Evolutionary conservation across 116 monocot species (phyloP).

Genomic region (Trichopus zeylanicus): DNA sequence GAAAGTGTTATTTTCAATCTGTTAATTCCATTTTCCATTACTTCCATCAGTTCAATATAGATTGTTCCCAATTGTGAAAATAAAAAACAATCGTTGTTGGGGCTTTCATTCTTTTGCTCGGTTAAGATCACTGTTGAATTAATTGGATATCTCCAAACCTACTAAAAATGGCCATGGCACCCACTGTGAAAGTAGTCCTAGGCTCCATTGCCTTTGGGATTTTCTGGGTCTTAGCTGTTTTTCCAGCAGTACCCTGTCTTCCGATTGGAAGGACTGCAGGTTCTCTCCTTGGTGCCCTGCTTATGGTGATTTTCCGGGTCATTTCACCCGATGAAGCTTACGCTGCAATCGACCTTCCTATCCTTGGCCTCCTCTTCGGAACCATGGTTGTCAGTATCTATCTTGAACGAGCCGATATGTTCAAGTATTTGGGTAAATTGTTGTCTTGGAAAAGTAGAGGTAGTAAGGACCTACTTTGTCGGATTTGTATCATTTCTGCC

Average conservation of each 20-base stretch:
- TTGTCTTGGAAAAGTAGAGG: constrained; percentile 70
- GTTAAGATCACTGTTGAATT: background rate
- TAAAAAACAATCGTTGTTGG: background rate
- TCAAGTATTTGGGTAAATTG: constrained; percentile 58
- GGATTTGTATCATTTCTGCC: constrained; percentile 59
- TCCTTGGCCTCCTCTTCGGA: constrained; percentile 86
- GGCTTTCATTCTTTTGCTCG: background rate
- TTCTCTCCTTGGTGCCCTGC: constrained; percentile 64
- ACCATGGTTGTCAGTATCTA: constrained; percentile 87
- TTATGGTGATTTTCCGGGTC: constrained; percentile 74
- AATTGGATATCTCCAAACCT: background rate
- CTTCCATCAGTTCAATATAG: too few relatives aligned
- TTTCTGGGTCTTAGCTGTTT: constrained; percentile 85
- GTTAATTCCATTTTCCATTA: too few relatives aligned
- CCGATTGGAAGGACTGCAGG: constrained; percentile 89
- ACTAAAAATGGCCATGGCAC: constrained; percentile 49
- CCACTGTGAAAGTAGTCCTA: constrained; percentile 43
- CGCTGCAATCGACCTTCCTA: constrained; percentile 74
- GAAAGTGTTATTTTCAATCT: too few relatives aligned
- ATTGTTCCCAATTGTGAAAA: too few relatives aligned
- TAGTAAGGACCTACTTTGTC: constrained; percentile 66
- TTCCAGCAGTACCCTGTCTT: constrained; percentile 74
- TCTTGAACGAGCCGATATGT: constrained; percentile 83
- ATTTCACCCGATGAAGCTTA: constrained; percentile 70
- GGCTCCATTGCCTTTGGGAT: constrained; percentile 67